Conservation (phyloP, 1,139 yeast genomes). For the Geotrichum carabidarum region DNA sequence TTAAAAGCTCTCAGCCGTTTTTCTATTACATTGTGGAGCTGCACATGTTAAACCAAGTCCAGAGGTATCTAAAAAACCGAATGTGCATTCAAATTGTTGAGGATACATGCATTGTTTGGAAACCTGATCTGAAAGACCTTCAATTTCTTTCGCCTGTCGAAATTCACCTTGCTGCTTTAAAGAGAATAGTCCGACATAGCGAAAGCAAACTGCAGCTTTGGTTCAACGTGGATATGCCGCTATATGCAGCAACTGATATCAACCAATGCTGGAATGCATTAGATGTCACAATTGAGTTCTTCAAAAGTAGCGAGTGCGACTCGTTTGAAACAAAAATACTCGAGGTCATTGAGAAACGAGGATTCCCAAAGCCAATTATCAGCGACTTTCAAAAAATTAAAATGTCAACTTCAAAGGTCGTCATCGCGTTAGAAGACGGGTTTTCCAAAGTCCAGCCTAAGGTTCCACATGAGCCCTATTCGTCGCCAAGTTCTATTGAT, state of each 20-base stretch:
- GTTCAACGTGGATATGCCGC: slow-evolving; percentile 11
- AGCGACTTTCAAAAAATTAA: slow-evolving; percentile 5
- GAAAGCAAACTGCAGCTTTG: slow-evolving; percentile 8
- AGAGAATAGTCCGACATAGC: neutral
- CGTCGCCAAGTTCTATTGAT: slow-evolving; percentile 2
- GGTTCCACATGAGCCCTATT: neutral
- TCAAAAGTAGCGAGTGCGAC: neutral
- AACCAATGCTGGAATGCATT: slow-evolving; percentile 4
- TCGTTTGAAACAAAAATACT: neutral
- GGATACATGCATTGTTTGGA: slow-evolving; percentile 16
- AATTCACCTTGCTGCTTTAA: slow-evolving; percentile 13
- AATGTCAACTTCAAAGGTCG: slow-evolving; percentile 14
- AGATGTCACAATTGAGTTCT: slow-evolving; percentile 9
- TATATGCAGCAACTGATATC: slow-evolving; percentile 13
- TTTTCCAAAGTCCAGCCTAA: neutral
- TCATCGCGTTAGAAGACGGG: slow-evolving; percentile 6
- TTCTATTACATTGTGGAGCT: slow-evolving; percentile 8
- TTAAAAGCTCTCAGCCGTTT: neutral
- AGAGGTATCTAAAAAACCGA: slow-evolving; percentile 6
- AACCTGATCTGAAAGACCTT: slow-evolving; percentile 6
- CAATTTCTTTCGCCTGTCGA: slow-evolving; percentile 10
- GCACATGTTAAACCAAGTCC: slow-evolving; percentile 6
- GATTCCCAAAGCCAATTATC: slow-evolving; percentile 13
- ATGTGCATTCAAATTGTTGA: slow-evolving; percentile 15
- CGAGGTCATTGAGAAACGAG: slow-evolving; percentile 7